Conservation (phyloP, 805 yeast species). For the Schwanniomyces polymorphus region DNA sequence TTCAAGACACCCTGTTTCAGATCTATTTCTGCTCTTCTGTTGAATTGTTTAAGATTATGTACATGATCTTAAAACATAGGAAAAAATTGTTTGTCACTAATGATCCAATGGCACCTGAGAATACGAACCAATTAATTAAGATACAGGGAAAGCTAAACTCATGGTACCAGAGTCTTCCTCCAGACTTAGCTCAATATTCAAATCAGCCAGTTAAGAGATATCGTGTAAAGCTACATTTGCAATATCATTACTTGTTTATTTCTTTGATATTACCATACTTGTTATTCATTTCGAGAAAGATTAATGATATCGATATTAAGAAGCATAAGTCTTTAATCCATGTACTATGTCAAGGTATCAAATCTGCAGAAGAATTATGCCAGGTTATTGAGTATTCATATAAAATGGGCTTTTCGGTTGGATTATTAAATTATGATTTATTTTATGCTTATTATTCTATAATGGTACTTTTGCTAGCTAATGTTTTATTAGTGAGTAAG, state of each 20-base stretch:
- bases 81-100: not conserved
- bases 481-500: slow-evolving; percentile 24
- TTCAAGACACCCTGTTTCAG: not conserved
- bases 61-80: not conserved
- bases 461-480: slow-evolving; percentile 41
- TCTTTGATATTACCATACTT: slow-evolving; percentile 3
- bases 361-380: slow-evolving; percentile 39
- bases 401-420: slow-evolving; percentile 39
- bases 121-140: not conserved
- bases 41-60: not conserved
- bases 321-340: not conserved
- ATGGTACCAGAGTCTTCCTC: not conserved
- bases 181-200: not conserved
- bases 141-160: not conserved
- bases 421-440: slow-evolving; percentile 46
- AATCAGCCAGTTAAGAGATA: not conserved
- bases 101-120: not conserved
- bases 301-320: not conserved
- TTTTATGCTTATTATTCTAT: slow-evolving; percentile 45
- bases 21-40: not conserved
- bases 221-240: slow-evolving; percentile 1
- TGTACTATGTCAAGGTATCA: slow-evolving; percentile 21
- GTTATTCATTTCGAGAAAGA: not conserved
- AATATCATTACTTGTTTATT: slow-evolving; percentile 2
- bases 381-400: slow-evolving; percentile 34